phyloP scores from a whole-genome alignment of 2,329 filamentous ascomycete genomes.

The Arthrinium phaeospermum region DNA sequence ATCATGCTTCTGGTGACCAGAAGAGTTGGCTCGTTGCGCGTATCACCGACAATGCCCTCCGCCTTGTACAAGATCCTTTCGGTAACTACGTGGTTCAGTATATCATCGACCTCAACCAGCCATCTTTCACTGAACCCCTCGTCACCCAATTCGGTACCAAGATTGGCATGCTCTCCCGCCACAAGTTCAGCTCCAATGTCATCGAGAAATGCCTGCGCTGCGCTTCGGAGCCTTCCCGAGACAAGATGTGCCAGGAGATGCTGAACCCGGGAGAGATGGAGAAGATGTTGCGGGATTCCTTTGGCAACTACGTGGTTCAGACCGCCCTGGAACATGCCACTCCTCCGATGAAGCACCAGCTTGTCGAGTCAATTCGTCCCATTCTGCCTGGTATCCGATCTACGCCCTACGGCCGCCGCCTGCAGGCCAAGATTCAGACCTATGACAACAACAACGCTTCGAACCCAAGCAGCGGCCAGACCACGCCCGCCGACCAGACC shows the following conservation, averaged over 20 bases:
- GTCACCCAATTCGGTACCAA: constrained; percentile 79
- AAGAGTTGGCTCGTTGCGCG: constrained; percentile 84
- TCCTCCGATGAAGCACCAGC: constrained; percentile 70
- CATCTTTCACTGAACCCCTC: constrained; percentile 85
- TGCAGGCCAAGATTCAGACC: constrained; percentile 82
- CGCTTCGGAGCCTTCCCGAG: constrained; percentile 74
- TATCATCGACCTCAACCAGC: constrained; percentile 92
- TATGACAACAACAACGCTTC: constrained; percentile 49
- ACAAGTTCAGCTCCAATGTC: constrained; percentile 99
- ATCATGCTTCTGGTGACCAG: constrained; percentile 90
- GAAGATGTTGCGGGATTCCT: constrained; percentile 87
- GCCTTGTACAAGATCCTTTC: constrained; percentile 93
- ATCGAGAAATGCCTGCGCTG: constrained; percentile 96
- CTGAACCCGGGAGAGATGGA: constrained; percentile 77
- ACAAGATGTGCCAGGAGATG: constrained; percentile 86
- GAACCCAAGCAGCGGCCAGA: constrained; percentile 54
- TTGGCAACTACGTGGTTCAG: constrained; percentile 97
- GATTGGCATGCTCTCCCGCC: constrained; percentile 78
- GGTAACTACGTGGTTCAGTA: constrained; percentile 99
- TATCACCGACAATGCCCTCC: constrained; percentile 87
- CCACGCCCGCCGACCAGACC: constrained; percentile 57
- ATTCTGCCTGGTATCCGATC: constrained; percentile 84
- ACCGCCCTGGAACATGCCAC: constrained; percentile 90
- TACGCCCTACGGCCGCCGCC: constrained; percentile 92
- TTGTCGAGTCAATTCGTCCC: constrained; percentile 86